Evolutionary conservation across 257 asterid genomes (phyloP), one percentile per base, ranked within the genome.

Genomic region (Marsdenia floribunda): DNA sequence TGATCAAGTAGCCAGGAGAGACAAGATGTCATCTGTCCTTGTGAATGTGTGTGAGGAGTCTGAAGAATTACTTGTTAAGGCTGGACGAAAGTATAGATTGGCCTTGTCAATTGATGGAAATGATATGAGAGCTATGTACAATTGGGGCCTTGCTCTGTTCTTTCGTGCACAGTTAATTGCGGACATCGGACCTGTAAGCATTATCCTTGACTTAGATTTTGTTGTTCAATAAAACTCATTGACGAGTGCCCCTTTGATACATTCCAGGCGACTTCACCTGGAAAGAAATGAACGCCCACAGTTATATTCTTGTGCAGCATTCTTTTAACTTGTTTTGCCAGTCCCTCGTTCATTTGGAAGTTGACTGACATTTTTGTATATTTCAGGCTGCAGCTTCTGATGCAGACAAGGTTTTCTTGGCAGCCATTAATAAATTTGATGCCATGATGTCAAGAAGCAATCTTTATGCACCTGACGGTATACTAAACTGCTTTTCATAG

Each of bases 71-170:
- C 96, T 91, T 54, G 76, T 91, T 80, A 86, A 88, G 74, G 96
- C 98, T 22, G 97, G 98, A 75, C 79, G 96, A 72, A 90, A 85
- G 78, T 91, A 90, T 85, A 91, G 84, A 84, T 38, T 83, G 79
- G 97, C 97, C 22, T 82, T 93, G 86, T 88, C 97, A 5, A 93
- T 93, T 60, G 96, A 93, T 52, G 94, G 94, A 78, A 88, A 78
- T 84, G 98, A 93, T 81, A 84, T 90, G 87, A 87, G 84, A 88
- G 91, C 97, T 57, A 73, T 93, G 85, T 90, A 91, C 84, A 91
- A 93, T 78, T 91, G 96, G 98, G 98, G 97, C 38, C 93, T 93
- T 69, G 94, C 98, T 44, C 94, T 93, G 68, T 84, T 90, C 58
- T 90, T 91, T 50, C 94, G 98, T 47, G 96, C 89, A 14, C 98